Evolutionary conservation across 108 stramenopile genomes (phyloP), one percentile per base, ranked within the genome.

Genomic region (Craspedostauros australis): DNA sequence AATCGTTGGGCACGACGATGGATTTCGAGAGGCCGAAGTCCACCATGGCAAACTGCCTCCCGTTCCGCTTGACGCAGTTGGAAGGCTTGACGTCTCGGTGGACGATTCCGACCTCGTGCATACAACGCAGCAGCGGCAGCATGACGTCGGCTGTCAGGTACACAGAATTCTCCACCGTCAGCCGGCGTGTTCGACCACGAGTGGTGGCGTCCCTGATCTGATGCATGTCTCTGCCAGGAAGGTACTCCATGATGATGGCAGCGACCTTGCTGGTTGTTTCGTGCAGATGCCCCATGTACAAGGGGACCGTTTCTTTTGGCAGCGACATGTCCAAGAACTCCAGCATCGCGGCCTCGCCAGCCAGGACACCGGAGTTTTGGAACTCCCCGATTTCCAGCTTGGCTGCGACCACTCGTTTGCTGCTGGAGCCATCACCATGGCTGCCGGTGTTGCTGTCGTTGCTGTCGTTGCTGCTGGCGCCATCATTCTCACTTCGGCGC

Each of bases 81-180:
- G 69, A 72, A 8, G 88, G 88, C 58, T 90, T 90, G 34, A 91
- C 89, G 50, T 85, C 85, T n/a, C 89, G 76, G 60, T 91, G 89
- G 9, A 91, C 80, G 11, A 82, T 60, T 6, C 89, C 89, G 15
- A 77, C 81, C 8, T 62, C 61, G 55, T 91, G 89, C 89, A 91
- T 87, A 11, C 65, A 64, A 42, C 73, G 63, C 30, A 88, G 48
- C 22, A 91, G 58, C 6, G 86, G 89, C 25, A 91, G 39, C 70
- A 91, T 72, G 18, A 91, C 83, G 51, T 82, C 66, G 0, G 81
- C 84, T 4, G 79, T 77, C 20, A 91, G 52, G 55, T 82, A 91
- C 0, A 91, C 88, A 0, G 88, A 76, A 66, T 91, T 85, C 40
- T 67, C 40, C 11, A 86, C 57, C 9, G 70, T 43, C 24, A 91